Base-by-base conservation (phyloP, 371 early-diverging fungal genomes). In the Circinella umbellata region DNA sequence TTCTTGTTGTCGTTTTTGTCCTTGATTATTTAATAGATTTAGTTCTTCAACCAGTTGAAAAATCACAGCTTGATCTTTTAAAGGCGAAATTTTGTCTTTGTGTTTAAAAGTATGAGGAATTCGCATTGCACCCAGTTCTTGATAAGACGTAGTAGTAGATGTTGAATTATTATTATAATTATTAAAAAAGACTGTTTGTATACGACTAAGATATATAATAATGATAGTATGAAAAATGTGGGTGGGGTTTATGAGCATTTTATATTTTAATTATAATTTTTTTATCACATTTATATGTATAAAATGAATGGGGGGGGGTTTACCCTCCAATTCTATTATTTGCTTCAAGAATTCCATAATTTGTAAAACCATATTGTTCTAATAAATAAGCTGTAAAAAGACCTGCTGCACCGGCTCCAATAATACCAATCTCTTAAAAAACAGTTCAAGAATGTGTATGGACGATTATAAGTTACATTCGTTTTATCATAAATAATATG, bases 331-430 rank as follows among this genome's bases (percentile, higher is more conserved):
- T 61, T 54, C 79, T 48, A 46, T 76, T 65, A n/a, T 68, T 73
- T 2, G 74, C 79, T 39, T 78, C 78, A 46, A 78, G 67, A 46
- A 78, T 77, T 27, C 74, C 73, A 48, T 75, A 75, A 37, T 78
- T 76, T 17, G 63, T 63, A 42, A 78, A 73, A 27, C 76, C 79
- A 34, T 70, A 73, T 61, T 76, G 69, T 20, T 78, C 76, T 4
- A 78, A 60, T 13, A 78, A 63, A 38, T 63, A 73, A 0, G 69
- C 76, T 53, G 74, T 76, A 49, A 78, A 78, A 18, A 78, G 68
- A 48, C 79, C 79, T 17, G 79, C 66, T 68, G 74, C 74, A 54
- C 79, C 79, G 49, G 79, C 79, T 17, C 79, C 79, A 20, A 78
- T 62, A 47, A 78, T 75, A 68, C 79, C 79, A 63, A 78, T 76